Base-by-base conservation (phyloP, 192 early-diverging fungal genomes). In the Rhizophlyctis rosea region DNA sequence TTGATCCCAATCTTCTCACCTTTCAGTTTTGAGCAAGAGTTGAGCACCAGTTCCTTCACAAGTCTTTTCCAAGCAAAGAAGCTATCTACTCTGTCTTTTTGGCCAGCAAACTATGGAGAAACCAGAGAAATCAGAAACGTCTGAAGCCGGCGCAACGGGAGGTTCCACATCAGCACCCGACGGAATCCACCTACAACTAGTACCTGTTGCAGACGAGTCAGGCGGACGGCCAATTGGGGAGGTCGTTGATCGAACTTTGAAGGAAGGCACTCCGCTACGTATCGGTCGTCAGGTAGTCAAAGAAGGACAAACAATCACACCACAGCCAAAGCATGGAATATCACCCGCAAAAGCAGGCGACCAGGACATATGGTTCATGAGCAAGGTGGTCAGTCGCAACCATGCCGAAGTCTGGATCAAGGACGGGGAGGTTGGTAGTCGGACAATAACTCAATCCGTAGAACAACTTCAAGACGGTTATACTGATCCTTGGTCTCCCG, bases 331-430 rank as follows among this genome's bases (percentile, higher is more conserved):
- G 67, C 57, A 3, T 50, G 61, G 54, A 74, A 76, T 50, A 59
- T 57, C 30, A 51, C 67, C 2, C 36, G 51, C 2, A 73, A 68
- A 13, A 35, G n/a, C n/a, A n/a, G n/a, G n/a, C n/a, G n/a, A n/a
- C n/a, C n/a, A 76, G 11, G 76, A 83, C 57, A 62, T 78, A 25
- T 83, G 81, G 81, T 83, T 73, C 58, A 50, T 74, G 18, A 72
- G 68, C 76, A 98, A 98, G 71, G 96, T 98, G 49, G 96, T 98
- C 4, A 88, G 85, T 52, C 82, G 95, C 36, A 87, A 81, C 60
- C 96, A 98, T 61, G 94, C 94, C 2, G 96, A 97, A 70, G 86
- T 98, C 52, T 97, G 91, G 87, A 81, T 83, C 7, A 89, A 92
- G 56, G 78, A 81, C 64, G 87, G 86, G 2, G 83, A 80, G 70